A percentile compares a stretch with the other conserved stretches of the same genome.
Evolutionary conservation across 345 rosid genomes (phyloP).

Genomic region (Eucalyptus cloeziana): DNA sequence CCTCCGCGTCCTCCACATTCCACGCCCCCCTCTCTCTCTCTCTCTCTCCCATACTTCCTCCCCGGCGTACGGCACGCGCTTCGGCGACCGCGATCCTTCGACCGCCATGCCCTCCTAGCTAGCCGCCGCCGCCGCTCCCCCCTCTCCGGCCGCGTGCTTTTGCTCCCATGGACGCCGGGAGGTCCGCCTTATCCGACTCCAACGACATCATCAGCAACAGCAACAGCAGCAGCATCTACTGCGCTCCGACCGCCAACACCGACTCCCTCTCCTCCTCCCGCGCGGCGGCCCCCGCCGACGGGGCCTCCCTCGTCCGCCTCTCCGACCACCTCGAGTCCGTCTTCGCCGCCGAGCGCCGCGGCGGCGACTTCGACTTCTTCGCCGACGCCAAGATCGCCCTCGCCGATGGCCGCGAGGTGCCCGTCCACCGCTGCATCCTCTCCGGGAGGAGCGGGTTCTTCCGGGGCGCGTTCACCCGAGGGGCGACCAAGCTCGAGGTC

Average conservation of each 20-base stretch:
- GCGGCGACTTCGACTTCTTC: slow-evolving; percentile 35
- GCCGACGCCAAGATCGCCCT: slow-evolving; percentile 57
- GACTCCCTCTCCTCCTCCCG: background rate
- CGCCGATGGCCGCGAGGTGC: slow-evolving; percentile 31
- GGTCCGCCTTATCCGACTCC: slow-evolving; percentile 49
- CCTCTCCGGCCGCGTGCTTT: too few relatives aligned
- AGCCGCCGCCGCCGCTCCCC: background rate
- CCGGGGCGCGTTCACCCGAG: slow-evolving; percentile 27
- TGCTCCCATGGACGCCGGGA: background rate
- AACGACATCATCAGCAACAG: slow-evolving; percentile 50
- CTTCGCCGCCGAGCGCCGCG: slow-evolving; percentile 38
- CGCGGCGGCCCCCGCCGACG: background rate
- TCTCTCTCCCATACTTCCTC: background rate
- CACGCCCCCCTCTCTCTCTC: background rate
- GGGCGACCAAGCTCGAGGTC: slow-evolving; percentile 27
- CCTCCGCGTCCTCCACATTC: background rate
- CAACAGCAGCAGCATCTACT: slow-evolving; percentile 45
- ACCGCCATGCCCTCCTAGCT: background rate
- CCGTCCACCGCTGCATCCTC: slow-evolving; percentile 77
- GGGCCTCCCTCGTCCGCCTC: slow-evolving; percentile 30
- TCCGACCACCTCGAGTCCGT: slow-evolving; percentile 43
- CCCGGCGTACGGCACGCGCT: background rate
- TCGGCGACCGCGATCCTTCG: background rate
- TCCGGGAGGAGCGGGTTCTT: slow-evolving; percentile 52
- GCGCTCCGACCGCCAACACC: slow-evolving; percentile 6